These are phyloP conservation scores for Neofusicoccum sp. DNA, from an alignment of 2,329 filamentous ascomycete genomes.

Conservation along the genomic window DNA sequence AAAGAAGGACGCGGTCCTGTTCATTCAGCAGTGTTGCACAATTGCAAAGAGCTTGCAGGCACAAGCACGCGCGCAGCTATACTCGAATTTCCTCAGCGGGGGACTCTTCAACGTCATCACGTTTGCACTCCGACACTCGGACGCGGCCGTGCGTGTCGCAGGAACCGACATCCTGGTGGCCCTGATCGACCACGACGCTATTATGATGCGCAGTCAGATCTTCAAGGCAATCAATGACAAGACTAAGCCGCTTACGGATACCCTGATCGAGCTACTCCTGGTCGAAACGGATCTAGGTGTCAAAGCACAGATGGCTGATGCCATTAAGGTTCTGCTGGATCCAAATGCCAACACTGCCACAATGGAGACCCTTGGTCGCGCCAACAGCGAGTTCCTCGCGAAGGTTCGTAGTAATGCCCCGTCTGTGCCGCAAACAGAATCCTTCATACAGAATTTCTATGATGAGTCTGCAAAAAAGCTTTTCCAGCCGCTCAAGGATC, in stretches of 20 bases:
- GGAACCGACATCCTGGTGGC: constrained; percentile 92
- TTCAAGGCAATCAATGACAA: constrained; percentile 90
- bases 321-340: constrained; percentile 89
- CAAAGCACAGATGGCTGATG: constrained; percentile 92
- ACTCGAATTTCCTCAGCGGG: constrained; percentile 84
- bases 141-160: constrained; percentile 82
- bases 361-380: constrained; percentile 59
- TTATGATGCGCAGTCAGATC: constrained; percentile 90
- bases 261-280: constrained; percentile 84
- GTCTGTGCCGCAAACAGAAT: constrained; percentile 68
- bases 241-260: constrained; percentile 82
- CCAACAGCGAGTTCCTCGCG: constrained; percentile 65
- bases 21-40: constrained; percentile 92
- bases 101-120: constrained; percentile 88
- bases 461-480: constrained; percentile 80
- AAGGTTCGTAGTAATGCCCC: constrained; percentile 57
- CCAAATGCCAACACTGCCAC: constrained; percentile 60
- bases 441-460: constrained; percentile 86
- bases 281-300: constrained; percentile 91
- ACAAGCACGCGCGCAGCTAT: constrained; percentile 74
- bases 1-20: constrained; percentile 91
- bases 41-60: constrained; percentile 94
- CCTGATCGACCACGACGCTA: constrained; percentile 91
- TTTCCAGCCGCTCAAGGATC: constrained; percentile 79
- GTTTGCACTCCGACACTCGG: constrained; percentile 81